phyloP scores from a whole-genome alignment of 345 rosid species.

The Erucastrum elatum region DNA sequence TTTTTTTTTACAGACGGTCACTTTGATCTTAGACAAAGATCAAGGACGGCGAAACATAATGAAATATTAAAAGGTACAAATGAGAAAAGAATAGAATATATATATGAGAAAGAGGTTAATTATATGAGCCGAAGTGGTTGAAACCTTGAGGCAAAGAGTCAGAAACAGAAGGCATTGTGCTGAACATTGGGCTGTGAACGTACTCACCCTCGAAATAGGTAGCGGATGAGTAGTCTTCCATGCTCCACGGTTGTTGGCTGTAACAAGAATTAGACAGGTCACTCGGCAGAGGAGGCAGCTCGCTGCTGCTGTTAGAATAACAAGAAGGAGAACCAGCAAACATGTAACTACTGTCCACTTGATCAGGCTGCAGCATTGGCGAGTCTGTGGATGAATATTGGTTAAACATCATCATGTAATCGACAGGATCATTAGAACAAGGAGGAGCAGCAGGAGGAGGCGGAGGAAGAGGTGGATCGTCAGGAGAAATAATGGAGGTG shows the following conservation, averaged over 20 bases:
- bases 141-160: constrained; percentile 60
- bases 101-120: constrained; percentile 34
- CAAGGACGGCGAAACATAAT: constrained; percentile 35
- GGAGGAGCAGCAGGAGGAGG: constrained; percentile 11
- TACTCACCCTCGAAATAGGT: constrained; percentile 52
- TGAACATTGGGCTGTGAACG: constrained; percentile 80
- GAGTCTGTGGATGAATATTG: constrained; percentile 30
- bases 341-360: constrained; percentile 31
- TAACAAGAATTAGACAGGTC: constrained; percentile 36
- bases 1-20: constrained; percentile 37
- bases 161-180: constrained; percentile 82
- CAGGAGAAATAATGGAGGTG: constrained; percentile 73
- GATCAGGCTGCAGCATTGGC: constrained; percentile 37
- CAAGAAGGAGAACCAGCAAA: constrained; percentile 36
- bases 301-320: constrained; percentile 30
- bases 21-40: constrained; percentile 39
- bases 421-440: constrained; percentile 23
- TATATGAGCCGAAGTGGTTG: constrained; percentile 56
- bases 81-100: constrained; percentile 7
- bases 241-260: constrained; percentile 25
- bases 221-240: constrained; percentile 40
- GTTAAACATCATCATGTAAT: constrained; percentile 37
- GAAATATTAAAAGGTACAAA: neutral
- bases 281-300: constrained; percentile 60
- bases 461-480: constrained; percentile 45